Base-by-base conservation (phyloP, 331 rosid genomes). In the Arachis monticola region DNA sequence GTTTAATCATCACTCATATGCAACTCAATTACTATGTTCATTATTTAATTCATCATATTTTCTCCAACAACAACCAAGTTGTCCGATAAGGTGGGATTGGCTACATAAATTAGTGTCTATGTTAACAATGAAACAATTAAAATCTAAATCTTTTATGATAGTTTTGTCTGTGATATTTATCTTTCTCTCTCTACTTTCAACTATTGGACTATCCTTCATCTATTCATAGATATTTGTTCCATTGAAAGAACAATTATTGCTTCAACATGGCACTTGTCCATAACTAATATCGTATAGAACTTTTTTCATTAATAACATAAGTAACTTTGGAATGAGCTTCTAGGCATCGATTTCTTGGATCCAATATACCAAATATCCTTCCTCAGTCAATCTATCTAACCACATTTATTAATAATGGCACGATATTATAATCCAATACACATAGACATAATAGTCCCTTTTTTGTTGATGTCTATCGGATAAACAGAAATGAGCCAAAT, bases 351-450 rank as follows among this genome's bases (percentile, higher is more conserved):
- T 13, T 59, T 77, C 44, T 1, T 55, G 7, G 35, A 10, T 13
- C 72, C 58, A 10, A 30, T 5, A 30, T 59, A 10, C 42, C 10
- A 30, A 74, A 62, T 47, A 14, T 57, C 56, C 40, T 74, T 62
- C 50, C 64, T 61, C 45, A 35, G 66, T 44, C 38, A 32, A 32
- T 75, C 51, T 48, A 75, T 51, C 67, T 69, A 57, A 78, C 72
- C 53, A 58, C 52, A 70, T 48, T 17, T 17, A 17, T 46, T 22
- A 61, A 66, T 65, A n/a, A 2, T 62, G 65, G 11, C 73, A 8
- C 40, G 45, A 58, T 64, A 17, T 73, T 57, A 10, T 45, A 63
- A 78, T 64, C 66, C 38, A 62, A 52, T 32, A 13, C 58, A 67
- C 11, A 67, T 47, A 51, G 38, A 32, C 38, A 32, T 32, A 51